Evolutionary conservation across 2,329 filamentous ascomycete species (phyloP), one percentile per base, ranked within the genome.

Genomic region (Fusarium incarnatum): DNA sequence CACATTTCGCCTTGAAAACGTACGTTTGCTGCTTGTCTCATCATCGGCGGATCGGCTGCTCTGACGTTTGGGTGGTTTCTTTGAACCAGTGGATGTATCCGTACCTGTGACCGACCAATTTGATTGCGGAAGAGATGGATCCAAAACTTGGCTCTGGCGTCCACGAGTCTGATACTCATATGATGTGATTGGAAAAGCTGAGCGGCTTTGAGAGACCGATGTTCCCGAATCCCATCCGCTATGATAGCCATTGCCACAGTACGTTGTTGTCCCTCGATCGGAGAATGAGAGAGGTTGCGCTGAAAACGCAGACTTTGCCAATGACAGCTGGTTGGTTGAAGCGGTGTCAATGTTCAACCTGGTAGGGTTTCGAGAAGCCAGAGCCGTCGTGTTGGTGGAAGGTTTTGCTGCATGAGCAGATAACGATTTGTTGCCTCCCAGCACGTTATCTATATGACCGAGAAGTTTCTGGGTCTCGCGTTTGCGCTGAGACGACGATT

Each of bases 41-140:
- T 69, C 68, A 10, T 71, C 68, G 5, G 48, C 56, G 22, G 56
- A 64, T 34, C 68, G 59, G n/a, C 64, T 70, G n/a, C 64, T 70
- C 22, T 63, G 67, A 22, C 68, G 68, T 40, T 71, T 70, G 20
- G 59, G 67, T 25, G 50, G 44, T 18, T 70, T 64, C 50, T 42
- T 71, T 7, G 55, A 44, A 27, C 52, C n/a, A 6, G 52, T 23
- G 41, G 59, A 59, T 45, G 55, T 55, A n/a, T 56, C 42, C 20
- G 56, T 64, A 12, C 53, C 58, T 13, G 55, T 22, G 30, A 44
- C n/a, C 9, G 68, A 54, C 59, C 50, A 47, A 49, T 40, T 34
- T 32, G 46, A 44, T 37, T 56, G 47, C 16, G 48, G 59, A 15
- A 28, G 27, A 22, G 41, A 25, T 8, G 34, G 28, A 5, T n/a